Evolutionary conservation across 495 filamentous ascomycete genomes (phyloP).

Genomic region (Hyaloscypha finlandica): DNA sequence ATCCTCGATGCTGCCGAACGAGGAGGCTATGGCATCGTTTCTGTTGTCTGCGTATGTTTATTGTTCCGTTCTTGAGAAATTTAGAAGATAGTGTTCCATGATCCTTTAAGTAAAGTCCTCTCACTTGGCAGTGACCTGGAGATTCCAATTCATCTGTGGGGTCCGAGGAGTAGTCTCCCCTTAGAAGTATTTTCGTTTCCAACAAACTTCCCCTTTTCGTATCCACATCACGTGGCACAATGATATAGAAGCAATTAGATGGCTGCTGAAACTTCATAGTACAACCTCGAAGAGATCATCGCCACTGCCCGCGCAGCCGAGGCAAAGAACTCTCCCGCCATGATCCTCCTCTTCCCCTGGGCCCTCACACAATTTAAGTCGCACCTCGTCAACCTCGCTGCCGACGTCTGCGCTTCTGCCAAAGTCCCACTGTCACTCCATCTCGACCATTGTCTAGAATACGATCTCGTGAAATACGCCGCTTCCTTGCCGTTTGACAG

Average conservation of each 20-base stretch:
- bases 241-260: background rate
- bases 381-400: conserved; percentile 61
- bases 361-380: conserved; percentile 59
- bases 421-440: conserved; percentile 72
- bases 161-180: background rate
- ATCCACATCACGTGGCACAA: background rate
- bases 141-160: background rate
- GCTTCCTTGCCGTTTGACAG: conserved; percentile 60
- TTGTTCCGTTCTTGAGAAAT: no score
- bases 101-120: no score
- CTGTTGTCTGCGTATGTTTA: conserved; percentile 27
- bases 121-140: no score
- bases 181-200: background rate
- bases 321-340: conserved; percentile 58
- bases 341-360: conserved; percentile 73
- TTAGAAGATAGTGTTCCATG: no score
- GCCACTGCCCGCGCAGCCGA: conserved; percentile 65
- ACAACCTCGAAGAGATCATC: conserved; percentile 57
- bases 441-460: conserved; percentile 73
- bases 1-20: conserved; percentile 28
- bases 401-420: conserved; percentile 61
- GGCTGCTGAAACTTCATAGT: conserved; percentile 6
- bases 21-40: conserved; percentile 29
- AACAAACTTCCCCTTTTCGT: background rate
- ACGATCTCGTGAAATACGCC: conserved; percentile 57